Evolutionary conservation across 2,329 filamentous ascomycete species (phyloP).

Genomic region (Aspergillus cejpii): DNA sequence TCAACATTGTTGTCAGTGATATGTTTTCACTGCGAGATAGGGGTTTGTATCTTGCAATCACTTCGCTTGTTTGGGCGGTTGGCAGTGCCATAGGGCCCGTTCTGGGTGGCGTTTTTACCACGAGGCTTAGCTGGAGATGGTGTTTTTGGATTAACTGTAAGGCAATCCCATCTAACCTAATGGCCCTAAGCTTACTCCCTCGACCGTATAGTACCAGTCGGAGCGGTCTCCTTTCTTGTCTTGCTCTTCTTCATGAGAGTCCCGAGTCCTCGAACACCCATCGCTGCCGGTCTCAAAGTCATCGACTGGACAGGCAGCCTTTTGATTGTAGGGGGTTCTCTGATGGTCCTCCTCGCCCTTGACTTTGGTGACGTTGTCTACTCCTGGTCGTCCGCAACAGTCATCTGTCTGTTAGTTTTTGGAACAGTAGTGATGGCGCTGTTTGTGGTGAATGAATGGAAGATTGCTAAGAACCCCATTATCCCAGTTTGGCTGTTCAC

Average conservation of each 20-base stretch:
- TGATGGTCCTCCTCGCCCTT: not conserved
- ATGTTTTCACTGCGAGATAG: constrained; percentile 47
- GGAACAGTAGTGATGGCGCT: constrained; percentile 54
- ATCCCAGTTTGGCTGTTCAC: constrained; percentile 63
- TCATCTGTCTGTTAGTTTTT: constrained; percentile 68
- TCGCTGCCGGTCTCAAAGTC: not conserved
- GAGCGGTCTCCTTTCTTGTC: not conserved
- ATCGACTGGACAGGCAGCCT: not conserved
- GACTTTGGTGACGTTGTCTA: constrained; percentile 46
- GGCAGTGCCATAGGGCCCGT: constrained; percentile 36
- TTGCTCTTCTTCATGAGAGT: not conserved
- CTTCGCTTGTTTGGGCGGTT: constrained; percentile 37
- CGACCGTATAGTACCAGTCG: not conserved
- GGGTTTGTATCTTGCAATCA: constrained; percentile 39
- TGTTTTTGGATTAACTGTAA: constrained; percentile 20
- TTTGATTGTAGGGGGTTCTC: not conserved
- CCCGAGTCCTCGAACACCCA: not conserved
- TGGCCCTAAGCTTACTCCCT: not conserved
- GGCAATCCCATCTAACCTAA: not conserved
- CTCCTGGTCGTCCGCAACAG: constrained; percentile 65
- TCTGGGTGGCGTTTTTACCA: constrained; percentile 16
- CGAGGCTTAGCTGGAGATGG: constrained; percentile 23
- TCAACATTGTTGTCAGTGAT: constrained; percentile 47
- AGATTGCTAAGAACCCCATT: constrained; percentile 64
- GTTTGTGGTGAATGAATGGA: constrained; percentile 65